phyloP scores from a whole-genome alignment of 805 yeast genomes.

The Grigorovia jiainica region DNA sequence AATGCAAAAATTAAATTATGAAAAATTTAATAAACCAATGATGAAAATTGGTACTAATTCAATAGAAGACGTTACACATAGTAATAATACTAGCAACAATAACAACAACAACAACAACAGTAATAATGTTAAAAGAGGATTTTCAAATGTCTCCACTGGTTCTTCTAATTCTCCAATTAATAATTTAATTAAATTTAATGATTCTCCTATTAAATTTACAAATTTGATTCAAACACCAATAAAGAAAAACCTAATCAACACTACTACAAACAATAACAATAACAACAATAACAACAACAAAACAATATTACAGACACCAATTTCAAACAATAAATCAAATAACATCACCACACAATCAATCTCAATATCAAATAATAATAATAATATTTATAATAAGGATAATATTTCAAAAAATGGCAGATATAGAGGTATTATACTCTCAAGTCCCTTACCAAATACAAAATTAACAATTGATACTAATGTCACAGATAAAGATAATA shows the following conservation, averaged over 20 bases:
- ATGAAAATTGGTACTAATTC: slow-evolving; percentile 25
- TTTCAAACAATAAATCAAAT: background rate
- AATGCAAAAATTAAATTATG: slow-evolving; percentile 23
- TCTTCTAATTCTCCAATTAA: no score
- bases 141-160: no score
- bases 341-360: background rate
- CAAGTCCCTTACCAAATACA: slow-evolving; percentile 22
- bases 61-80: background rate
- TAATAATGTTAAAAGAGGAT: no score
- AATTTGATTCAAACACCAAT: background rate
- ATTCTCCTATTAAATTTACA: no score
- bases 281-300: slow-evolving; percentile 4
- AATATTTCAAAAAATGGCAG: slow-evolving; percentile 16
- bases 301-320: slow-evolving; percentile 1
- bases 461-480: background rate
- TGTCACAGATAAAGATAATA: background rate
- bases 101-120: background rate
- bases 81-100: background rate
- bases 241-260: no score
- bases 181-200: no score
- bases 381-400: slow-evolving; percentile 1
- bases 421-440: slow-evolving; percentile 21
- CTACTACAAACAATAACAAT: no score
- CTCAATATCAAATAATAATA: no score
- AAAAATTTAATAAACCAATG: slow-evolving; percentile 23